Evolutionary conservation across 2,329 filamentous ascomycete species (phyloP), one percentile per base, ranked within the genome.

Genomic region (Chaetothyriales sp.): DNA sequence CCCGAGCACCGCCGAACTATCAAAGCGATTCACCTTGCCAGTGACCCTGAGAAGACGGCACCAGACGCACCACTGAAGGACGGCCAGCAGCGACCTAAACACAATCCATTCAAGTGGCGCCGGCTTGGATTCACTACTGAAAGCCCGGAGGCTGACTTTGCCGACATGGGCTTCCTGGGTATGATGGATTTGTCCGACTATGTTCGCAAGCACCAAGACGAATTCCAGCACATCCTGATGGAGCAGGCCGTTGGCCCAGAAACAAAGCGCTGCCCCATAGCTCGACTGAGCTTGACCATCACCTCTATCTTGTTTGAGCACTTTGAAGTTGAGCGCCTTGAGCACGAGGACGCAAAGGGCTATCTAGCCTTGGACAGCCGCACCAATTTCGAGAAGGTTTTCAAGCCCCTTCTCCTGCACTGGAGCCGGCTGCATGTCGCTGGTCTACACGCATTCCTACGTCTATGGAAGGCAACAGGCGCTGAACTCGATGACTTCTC

Each of bases 121-220:
- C 77, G 89, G 49, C 67, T 98, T 43, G 92, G 92, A 2, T 98
- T 98, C 61, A 84, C 92, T 65, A 83, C 84, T 0, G 92, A 98
- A 66, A 89, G 79, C 58, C 92, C 92, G 2, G 82, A 82, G 0
- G 76, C 77, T 60, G 92, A 98, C 60, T 96, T 98, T 63, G 81
- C 87, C 18, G 73, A 79, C 42, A 84, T 85, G 25, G 92, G 92
- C 0, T 96, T 89, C 64, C 68, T 98, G 49, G 92, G 92, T 25
- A 86, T 98, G 79, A 96, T 98, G 89, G 92, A 98, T 65, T 68
- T 98, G 61, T 86, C 88, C 1, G 89, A 96, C 66, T 98, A 87
- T 64, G 87, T 95, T 47, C 79, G 84, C 62, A 94, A 88, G 64
- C 83, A 95, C 63, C 87, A 95, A 65, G 89, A 95, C 63, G 80